A percentile compares a stretch with the other conserved stretches of the same genome.
These are phyloP conservation scores for Aspergillus terreus DNA, from an alignment of 2,329 filamentous ascomycete species.

Conservation along the genomic window DNA sequence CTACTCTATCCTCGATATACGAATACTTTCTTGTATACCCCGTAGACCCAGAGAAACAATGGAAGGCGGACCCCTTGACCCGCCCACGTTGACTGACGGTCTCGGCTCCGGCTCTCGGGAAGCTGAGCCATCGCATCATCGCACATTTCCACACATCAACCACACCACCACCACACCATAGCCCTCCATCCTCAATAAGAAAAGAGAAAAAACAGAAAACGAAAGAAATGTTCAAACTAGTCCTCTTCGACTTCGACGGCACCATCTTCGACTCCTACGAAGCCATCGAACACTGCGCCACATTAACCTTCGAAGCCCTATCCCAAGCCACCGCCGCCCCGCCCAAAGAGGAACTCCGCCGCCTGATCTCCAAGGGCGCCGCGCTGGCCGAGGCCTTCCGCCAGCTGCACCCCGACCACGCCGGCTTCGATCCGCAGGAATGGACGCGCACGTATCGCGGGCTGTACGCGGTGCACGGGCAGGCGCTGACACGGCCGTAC, in stretches of 20 bases:
- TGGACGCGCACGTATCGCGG: slow-evolving; percentile 20
- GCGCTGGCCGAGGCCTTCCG: slow-evolving; percentile 8
- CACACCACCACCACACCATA: not conserved
- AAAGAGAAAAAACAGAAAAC: not conserved
- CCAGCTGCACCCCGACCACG: slow-evolving; percentile 5
- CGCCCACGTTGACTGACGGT: too few relatives aligned
- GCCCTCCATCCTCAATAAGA: not conserved
- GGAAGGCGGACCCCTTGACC: too few relatives aligned
- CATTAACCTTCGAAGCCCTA: slow-evolving; percentile 10
- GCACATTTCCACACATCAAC: not conserved
- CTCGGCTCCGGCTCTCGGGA: too few relatives aligned
- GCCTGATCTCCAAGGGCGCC: slow-evolving; percentile 11
- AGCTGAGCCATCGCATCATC: too few relatives aligned
- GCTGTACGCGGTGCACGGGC: slow-evolving; percentile 19
- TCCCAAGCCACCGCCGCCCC: slow-evolving; percentile 2
- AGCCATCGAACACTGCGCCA: slow-evolving; percentile 9
- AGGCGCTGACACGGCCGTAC: slow-evolving; percentile 17
- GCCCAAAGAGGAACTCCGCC: not conserved
- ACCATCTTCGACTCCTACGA: slow-evolving; percentile 15
- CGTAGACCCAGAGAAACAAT: not conserved
- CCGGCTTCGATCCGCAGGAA: slow-evolving; percentile 11
- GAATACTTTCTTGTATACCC: too few relatives aligned
- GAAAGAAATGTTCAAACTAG: slow-evolving; percentile 5
- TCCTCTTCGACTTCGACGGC: slow-evolving; percentile 18
- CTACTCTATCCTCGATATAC: too few relatives aligned